These are phyloP conservation scores for Fusarium sp. DNA, from an alignment of 2,329 filamentous ascomycete species.

Conservation along the genomic window DNA sequence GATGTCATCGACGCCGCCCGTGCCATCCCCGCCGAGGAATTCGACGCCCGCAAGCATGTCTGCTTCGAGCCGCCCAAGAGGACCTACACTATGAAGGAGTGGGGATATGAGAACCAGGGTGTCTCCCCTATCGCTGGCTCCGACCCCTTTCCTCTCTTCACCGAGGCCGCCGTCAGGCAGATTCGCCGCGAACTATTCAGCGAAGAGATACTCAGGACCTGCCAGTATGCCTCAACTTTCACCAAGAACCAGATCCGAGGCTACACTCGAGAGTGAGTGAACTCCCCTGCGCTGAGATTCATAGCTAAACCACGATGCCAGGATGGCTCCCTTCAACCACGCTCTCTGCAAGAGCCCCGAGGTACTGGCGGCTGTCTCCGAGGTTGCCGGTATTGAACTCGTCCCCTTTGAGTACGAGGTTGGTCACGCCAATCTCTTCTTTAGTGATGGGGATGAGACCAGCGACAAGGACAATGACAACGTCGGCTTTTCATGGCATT, in stretches of 20 bases:
- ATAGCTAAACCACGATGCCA: background rate
- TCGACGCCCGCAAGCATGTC: constrained; percentile 68
- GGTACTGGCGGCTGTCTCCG: constrained; percentile 60
- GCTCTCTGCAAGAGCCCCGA: constrained; percentile 59
- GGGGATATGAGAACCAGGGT: constrained; percentile 67
- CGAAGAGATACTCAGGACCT: constrained; percentile 66
- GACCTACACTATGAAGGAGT: constrained; percentile 70
- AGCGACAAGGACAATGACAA: constrained; percentile 60
- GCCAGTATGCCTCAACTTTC: constrained; percentile 60
- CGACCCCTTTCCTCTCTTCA: constrained; percentile 74
- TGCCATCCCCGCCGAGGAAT: constrained; percentile 44
- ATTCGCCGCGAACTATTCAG: constrained; percentile 74
- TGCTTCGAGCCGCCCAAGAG: constrained; percentile 62
- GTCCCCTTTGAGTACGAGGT: constrained; percentile 68
- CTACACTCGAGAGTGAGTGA: constrained; percentile 58
- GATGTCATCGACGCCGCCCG: constrained; percentile 18
- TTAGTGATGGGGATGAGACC: constrained; percentile 54
- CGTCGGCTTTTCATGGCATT: constrained; percentile 67
- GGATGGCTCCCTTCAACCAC: constrained; percentile 72
- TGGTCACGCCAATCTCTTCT: constrained; percentile 66
- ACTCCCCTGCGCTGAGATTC: accelerated
- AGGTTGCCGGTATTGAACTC: constrained; percentile 67
- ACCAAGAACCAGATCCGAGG: constrained; percentile 69
- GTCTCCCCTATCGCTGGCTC: constrained; percentile 74
- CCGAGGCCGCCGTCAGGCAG: constrained; percentile 68